Evolutionary conservation across 2,329 filamentous ascomycete species (phyloP).

Genomic region (Colletotrichum tofieldiae): DNA sequence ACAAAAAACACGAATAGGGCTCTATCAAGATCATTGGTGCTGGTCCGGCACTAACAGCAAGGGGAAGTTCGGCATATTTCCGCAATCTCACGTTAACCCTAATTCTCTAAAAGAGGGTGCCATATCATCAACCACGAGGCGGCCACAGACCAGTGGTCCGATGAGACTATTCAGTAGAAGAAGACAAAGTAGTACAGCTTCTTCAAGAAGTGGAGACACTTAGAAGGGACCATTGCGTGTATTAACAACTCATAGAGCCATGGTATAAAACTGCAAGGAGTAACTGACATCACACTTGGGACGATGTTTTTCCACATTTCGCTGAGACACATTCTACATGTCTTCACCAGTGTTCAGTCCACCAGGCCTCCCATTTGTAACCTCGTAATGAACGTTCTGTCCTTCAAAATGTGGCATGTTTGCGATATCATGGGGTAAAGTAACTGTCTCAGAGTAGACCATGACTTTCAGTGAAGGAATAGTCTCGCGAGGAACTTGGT

Average conservation of each 20-base stretch:
- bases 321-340: background rate
- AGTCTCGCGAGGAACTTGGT: slow-evolving; percentile 1
- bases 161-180: slow-evolving; percentile 32
- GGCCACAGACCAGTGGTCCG: slow-evolving; percentile 9
- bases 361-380: background rate
- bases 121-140: background rate
- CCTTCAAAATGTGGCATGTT: slow-evolving; percentile 11
- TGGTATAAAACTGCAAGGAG: background rate
- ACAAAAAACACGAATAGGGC: slow-evolving; percentile 44
- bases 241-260: background rate
- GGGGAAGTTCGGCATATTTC: slow-evolving; percentile 58
- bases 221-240: background rate
- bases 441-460: slow-evolving; percentile 20
- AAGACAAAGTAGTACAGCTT: slow-evolving; percentile 15
- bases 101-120: slow-evolving; percentile 30
- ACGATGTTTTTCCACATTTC: background rate
- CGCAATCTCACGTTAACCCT: slow-evolving; percentile 55
- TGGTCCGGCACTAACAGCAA: slow-evolving; percentile 58
- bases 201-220: slow-evolving; percentile 23
- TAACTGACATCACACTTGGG: background rate
- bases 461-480: slow-evolving; percentile 21
- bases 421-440: slow-evolving; percentile 5
- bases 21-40: slow-evolving; percentile 57
- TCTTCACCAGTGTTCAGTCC: background rate
- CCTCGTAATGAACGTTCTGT: background rate